These are phyloP conservation scores for Phytomonas francai DNA, from an alignment of 208 protist genomes.

Conservation along the genomic window DNA sequence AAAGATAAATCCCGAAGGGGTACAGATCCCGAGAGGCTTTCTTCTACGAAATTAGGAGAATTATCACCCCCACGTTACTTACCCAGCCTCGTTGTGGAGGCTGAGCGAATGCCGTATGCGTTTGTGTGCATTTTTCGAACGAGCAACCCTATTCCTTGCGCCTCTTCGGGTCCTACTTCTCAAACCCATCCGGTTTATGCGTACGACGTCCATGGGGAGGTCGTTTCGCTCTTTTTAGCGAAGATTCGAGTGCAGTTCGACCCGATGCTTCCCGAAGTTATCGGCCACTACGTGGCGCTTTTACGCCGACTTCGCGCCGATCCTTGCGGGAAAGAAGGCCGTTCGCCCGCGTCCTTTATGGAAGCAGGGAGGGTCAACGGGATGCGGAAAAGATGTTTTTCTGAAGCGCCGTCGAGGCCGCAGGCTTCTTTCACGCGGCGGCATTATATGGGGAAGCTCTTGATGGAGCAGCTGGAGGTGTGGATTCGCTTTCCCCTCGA, in stretches of 20 bases:
- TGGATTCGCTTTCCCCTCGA: conserved; percentile 20
- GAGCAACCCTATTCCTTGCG: not conserved
- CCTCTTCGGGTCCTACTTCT: not conserved
- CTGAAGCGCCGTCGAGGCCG: no score
- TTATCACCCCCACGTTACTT: no score
- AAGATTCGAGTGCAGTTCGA: conserved; percentile 19
- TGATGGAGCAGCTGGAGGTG: conserved; percentile 21
- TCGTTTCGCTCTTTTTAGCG: conserved; percentile 19
- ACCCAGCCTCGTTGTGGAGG: conserved; percentile 11
- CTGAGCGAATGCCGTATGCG: conserved; percentile 23
- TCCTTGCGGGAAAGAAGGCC: no score
- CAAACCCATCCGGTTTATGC: not conserved
- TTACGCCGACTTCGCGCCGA: no score
- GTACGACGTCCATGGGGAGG: conserved; percentile 13
- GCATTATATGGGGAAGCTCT: conserved; percentile 12
- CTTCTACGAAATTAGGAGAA: no score
- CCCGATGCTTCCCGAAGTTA: conserved; percentile 13
- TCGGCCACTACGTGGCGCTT: conserved; percentile 10
- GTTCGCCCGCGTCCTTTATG: no score
- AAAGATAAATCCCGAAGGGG: no score
- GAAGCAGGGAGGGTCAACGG: no score
- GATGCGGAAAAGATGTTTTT: no score
- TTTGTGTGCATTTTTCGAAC: conserved; percentile 12
- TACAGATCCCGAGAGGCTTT: no score
- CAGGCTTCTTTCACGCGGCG: no score